These are phyloP conservation scores for Penicillium corylophilum DNA, from an alignment of 2,329 filamentous ascomycete species.

Conservation along the genomic window DNA sequence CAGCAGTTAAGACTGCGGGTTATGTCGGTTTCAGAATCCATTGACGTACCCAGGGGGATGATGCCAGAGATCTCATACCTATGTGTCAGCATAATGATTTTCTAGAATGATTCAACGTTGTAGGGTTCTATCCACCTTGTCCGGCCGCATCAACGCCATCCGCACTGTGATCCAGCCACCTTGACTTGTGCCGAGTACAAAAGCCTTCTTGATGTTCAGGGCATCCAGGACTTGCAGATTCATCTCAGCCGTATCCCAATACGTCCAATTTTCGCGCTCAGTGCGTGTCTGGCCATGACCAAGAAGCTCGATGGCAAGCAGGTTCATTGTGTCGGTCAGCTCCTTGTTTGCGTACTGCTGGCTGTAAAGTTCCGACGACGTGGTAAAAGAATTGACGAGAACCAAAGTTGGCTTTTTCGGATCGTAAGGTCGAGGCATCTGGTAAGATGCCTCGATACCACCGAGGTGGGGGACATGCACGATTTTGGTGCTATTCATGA, in stretches of 20 bases:
- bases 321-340: constrained; percentile 44
- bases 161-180: constrained; percentile 54
- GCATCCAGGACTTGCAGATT: constrained; percentile 55
- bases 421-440: constrained; percentile 49
- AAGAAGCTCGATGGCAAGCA: constrained; percentile 56
- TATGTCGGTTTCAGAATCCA: constrained; percentile 50
- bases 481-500: constrained; percentile 2
- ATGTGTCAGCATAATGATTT: not conserved
- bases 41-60: constrained; percentile 53
- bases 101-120: not conserved
- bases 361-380: constrained; percentile 45
- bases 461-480: constrained; percentile 3
- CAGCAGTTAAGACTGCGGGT: constrained; percentile 50
- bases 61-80: constrained; percentile 48
- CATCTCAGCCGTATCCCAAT: constrained; percentile 57
- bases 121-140: constrained; percentile 36
- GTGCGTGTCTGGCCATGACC: constrained; percentile 53
- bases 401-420: constrained; percentile 52
- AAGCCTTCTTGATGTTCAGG: constrained; percentile 45
- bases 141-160: constrained; percentile 54
- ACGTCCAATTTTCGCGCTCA: constrained; percentile 49
- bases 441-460: constrained; percentile 32
- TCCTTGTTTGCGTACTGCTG: constrained; percentile 38
- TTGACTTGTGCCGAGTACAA: constrained; percentile 53
- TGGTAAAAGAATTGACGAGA: constrained; percentile 54